A percentile compares a stretch with the other conserved stretches of the same genome.
Conservation (phyloP, 2,329 filamentous ascomycete species). For the Sclerotiophoma versabilis region DNA sequence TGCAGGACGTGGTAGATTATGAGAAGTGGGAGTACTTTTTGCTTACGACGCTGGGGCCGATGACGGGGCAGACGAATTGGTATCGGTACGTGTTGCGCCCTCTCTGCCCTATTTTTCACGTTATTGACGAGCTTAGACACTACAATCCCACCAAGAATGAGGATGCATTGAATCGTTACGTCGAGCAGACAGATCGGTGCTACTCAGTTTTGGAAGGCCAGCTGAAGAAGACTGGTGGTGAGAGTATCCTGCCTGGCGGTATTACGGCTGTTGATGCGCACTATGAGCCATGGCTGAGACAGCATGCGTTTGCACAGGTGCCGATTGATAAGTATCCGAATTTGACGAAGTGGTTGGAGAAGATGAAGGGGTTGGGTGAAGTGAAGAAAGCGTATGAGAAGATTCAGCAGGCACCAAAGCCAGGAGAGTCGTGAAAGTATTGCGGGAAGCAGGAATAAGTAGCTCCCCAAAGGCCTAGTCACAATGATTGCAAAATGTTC, state of each 20-base stretch:
- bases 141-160: constrained; percentile 14
- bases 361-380: constrained; percentile 27
- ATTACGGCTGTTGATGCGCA: constrained; percentile 14
- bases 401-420: constrained; percentile 61
- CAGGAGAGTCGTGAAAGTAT: background rate
- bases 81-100: constrained; percentile 4
- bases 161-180: constrained; percentile 13
- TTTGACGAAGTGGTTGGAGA: constrained; percentile 65
- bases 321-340: constrained; percentile 65
- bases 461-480: too few species aligned
- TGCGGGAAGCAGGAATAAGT: background rate
- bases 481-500: too few species aligned
- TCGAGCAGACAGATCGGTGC: constrained; percentile 15
- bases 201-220: constrained; percentile 13
- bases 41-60: constrained; percentile 13
- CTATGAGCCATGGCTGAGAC: constrained; percentile 14
- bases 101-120: too few species aligned
- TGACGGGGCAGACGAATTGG: constrained; percentile 16
- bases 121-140: background rate
- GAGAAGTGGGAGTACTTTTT: constrained; percentile 19
- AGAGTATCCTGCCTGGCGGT: constrained; percentile 9
- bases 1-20: constrained; percentile 10
- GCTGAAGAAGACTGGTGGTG: constrained; percentile 8
- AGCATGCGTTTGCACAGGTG: constrained; percentile 16
- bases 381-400: constrained; percentile 25